Conservation (phyloP, 2,329 filamentous ascomycete genomes). For the Clarireedia monteithiana region DNA sequence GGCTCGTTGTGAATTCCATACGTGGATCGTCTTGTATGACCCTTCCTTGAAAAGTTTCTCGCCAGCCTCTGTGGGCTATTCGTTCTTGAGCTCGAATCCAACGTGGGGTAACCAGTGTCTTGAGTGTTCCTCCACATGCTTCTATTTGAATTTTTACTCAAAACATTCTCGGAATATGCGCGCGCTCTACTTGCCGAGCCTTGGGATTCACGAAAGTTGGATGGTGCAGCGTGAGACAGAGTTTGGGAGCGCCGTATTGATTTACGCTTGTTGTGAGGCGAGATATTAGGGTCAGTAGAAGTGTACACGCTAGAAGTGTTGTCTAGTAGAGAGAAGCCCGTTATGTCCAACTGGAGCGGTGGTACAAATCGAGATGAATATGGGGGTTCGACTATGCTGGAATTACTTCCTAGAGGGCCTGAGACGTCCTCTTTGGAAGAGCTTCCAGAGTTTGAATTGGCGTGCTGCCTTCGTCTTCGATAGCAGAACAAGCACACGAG, state of each 20-base stretch:
- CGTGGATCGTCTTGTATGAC: constrained; percentile 18
- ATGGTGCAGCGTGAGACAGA: constrained; percentile 10
- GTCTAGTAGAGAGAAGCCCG: constrained; percentile 14
- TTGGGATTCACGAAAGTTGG: constrained; percentile 10
- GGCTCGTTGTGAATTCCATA: constrained; percentile 9
- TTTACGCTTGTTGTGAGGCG: neutral
- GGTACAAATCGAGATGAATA: constrained; percentile 11
- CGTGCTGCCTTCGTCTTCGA: constrained; percentile 10
- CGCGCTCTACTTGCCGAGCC: constrained; percentile 12
- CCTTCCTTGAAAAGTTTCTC: constrained; percentile 25
- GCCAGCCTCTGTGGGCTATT: constrained; percentile 15
- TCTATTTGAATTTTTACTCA: constrained; percentile 12
- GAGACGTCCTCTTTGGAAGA: constrained; percentile 21
- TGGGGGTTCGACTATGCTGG: constrained; percentile 12
- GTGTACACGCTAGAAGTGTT: constrained; percentile 4
- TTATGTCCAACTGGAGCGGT: constrained; percentile 21
- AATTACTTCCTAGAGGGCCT: constrained; percentile 15
- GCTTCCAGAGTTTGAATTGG: constrained; percentile 6
- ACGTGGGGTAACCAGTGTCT: constrained; percentile 16
- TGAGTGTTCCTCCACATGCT: constrained; percentile 23
- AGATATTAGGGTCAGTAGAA: neutral
- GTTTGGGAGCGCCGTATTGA: constrained; percentile 5
- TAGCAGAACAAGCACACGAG: constrained; percentile 19
- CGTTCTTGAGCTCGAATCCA: constrained; percentile 14
- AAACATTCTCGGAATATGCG: constrained; percentile 23